A percentile compares a stretch with the other conserved stretches of the same genome.
Evolutionary conservation across 1,284 basidiomycete genomes (phyloP).

Genomic region (Boletellus deceptivus): DNA sequence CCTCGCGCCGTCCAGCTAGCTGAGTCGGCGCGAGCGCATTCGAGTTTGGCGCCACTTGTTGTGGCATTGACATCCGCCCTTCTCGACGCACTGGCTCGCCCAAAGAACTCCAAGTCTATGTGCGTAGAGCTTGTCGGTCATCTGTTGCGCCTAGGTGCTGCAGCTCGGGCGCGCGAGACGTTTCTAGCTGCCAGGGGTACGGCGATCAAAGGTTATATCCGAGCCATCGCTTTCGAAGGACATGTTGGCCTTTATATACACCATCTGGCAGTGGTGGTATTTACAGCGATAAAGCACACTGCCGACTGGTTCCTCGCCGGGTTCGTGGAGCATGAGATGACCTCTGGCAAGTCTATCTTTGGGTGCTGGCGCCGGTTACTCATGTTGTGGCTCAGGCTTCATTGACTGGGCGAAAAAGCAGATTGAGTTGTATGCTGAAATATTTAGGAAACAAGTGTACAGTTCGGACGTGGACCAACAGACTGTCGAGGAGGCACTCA

Average conservation of each 20-base stretch:
- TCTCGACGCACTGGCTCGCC: slow-evolving; percentile 69
- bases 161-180: slow-evolving; percentile 76
- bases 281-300: slow-evolving; percentile 91
- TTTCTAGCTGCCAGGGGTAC: slow-evolving; percentile 81
- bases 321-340: slow-evolving; percentile 92
- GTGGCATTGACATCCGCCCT: slow-evolving; percentile 72
- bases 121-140: slow-evolving; percentile 73
- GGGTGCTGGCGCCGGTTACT: not conserved
- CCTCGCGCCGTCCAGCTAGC: slow-evolving; percentile 81
- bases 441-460: slow-evolving; percentile 92
- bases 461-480: slow-evolving; percentile 69
- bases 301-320: slow-evolving; percentile 97
- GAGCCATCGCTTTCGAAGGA: slow-evolving; percentile 90
- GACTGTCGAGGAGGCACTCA: slow-evolving; percentile 73
- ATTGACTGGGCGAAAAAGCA: slow-evolving; percentile 92
- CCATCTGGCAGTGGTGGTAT: slow-evolving; percentile 80
- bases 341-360: slow-evolving; percentile 67
- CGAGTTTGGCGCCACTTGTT: slow-evolving; percentile 64
- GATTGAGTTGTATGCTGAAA: slow-evolving; percentile 80
- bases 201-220: slow-evolving; percentile 72
- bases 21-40: slow-evolving; percentile 76
- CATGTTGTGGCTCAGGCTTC: slow-evolving; percentile 57
- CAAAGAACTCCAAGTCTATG: slow-evolving; percentile 75
- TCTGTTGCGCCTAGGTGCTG: slow-evolving; percentile 74
- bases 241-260: slow-evolving; percentile 81